Evolutionary conservation across 805 yeast genomes (phyloP).

Genomic region (Pachysolen tannophilus): DNA sequence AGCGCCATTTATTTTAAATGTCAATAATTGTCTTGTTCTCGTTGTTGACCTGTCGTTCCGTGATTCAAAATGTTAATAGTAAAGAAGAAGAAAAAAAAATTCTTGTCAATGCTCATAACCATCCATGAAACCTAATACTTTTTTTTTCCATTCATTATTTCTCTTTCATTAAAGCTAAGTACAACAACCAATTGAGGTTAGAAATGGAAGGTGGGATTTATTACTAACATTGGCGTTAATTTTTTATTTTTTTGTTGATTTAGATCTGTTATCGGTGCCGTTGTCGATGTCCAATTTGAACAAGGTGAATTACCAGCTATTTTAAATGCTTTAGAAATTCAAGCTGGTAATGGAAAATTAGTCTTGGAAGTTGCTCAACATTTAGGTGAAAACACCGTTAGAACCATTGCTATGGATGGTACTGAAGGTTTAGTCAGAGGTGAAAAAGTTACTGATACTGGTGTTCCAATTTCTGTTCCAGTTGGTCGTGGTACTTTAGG

Average conservation of each 20-base stretch:
- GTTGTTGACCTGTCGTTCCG: too few relatives aligned
- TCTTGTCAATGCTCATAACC: too few relatives aligned
- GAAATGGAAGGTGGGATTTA: too few relatives aligned
- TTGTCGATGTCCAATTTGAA: constrained; percentile 97
- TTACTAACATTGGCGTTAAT: not conserved
- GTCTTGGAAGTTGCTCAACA: constrained; percentile 99
- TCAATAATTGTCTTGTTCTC: too few relatives aligned
- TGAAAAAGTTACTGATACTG: constrained; percentile 84
- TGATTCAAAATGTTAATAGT: too few relatives aligned
- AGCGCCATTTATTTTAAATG: too few relatives aligned
- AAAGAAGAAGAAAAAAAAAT: too few relatives aligned
- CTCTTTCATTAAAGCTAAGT: too few relatives aligned
- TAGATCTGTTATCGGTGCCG: constrained; percentile 98
- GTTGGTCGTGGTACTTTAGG: constrained; percentile 99
- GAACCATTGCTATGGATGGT: constrained; percentile 99
- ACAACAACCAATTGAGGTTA: too few relatives aligned
- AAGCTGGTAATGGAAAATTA: constrained; percentile 60
- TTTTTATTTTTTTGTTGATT: constrained; percentile 15
- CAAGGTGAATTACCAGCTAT: constrained; percentile 96
- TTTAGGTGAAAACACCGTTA: constrained; percentile 99
- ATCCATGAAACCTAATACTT: too few relatives aligned
- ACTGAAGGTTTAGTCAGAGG: constrained; percentile 99
- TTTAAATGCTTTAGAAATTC: constrained; percentile 90
- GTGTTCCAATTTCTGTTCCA: constrained; percentile 98
- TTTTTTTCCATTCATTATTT: too few relatives aligned